Evolutionary conservation across 495 filamentous ascomycete genomes (phyloP), one percentile per base, ranked within the genome.

Genomic region (Cercophora newfieldiana): DNA sequence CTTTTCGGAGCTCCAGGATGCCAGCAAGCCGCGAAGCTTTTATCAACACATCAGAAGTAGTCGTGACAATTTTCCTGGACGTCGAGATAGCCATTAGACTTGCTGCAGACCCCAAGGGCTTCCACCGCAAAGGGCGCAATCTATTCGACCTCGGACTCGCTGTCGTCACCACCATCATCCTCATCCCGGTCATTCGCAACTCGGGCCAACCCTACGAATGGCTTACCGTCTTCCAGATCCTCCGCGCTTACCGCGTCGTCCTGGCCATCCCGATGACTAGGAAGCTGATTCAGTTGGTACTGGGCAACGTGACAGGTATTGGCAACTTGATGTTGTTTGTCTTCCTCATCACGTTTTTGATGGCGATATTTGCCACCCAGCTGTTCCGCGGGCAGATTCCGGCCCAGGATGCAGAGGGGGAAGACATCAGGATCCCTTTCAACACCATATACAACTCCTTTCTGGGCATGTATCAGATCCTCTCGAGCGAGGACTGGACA

Each of bases 401-500:
- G 3, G 48, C 71, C 16, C 48, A 77, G 16, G 86, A 94, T 64
- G 73, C 77, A n/a, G 68, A 79, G 1, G 89, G 85, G 0, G 77
- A 87, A 7, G 72, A 74, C 0, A 84, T 90, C 68, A 79, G 82
- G 48, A 85, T 94, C 65, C 89, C 91, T 1, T 99, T 99, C 77
- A 85, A 85, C 69, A 91, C 92, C 37, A 94, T 97, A 31, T 99
- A 91, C 78, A 97, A 97, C 69, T 89, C 93, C 0, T 99, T 97
- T 69, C 84, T 98, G 21, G 95, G 93, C 61, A 99, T 99, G 95
- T 99, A 99, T 72, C 92, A 96, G 74, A 87, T 99, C 28, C 81
- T 99, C n/a, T 97, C 95, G 24, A 97, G 93, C 68, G 95, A 99
- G 73, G 91, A 96, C 73, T 99, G 95, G 95, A 98, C 95, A 2